A percentile compares a stretch with the other conserved stretches of the same genome.
These are phyloP conservation scores for Aaosphaeria pasadenensis DNA, from an alignment of 2,329 filamentous ascomycete genomes.

Conservation along the genomic window DNA sequence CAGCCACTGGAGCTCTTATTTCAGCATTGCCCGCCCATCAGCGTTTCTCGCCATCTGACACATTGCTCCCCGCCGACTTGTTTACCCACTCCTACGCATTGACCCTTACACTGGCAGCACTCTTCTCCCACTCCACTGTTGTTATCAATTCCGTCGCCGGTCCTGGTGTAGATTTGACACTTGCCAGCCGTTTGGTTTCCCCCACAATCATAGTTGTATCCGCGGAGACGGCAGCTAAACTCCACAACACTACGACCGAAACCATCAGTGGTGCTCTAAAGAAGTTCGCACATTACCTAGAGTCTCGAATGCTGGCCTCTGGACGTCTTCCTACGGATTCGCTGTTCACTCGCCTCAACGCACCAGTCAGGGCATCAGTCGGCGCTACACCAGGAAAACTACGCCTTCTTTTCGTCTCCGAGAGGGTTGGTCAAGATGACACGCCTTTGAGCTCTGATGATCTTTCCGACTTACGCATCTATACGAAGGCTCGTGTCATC, in stretches of 20 bases:
- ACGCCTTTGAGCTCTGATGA: conserved; percentile 65
- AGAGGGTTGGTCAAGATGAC: conserved; percentile 61
- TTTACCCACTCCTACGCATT: conserved; percentile 78
- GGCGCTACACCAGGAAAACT: conserved; percentile 68
- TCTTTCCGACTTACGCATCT: conserved; percentile 78
- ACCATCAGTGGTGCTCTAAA: conserved; percentile 63
- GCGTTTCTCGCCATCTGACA: conserved; percentile 69
- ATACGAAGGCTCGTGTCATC: conserved; percentile 74
- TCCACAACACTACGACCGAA: conserved; percentile 61
- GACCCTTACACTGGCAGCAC: conserved; percentile 73
- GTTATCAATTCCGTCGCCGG: conserved; percentile 87
- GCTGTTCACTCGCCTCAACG: conserved; percentile 60
- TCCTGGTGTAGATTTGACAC: conserved; percentile 64
- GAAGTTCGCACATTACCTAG: conserved; percentile 67
- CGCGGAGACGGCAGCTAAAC: conserved; percentile 66
- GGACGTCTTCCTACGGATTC: conserved; percentile 72
- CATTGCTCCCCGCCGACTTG: conserved; percentile 81
- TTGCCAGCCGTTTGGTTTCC: conserved; percentile 70
- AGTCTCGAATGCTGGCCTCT: conserved; percentile 66
- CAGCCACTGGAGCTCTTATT: conserved; percentile 77
- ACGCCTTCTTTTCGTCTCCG: conserved; percentile 76
- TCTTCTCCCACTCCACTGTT: conserved; percentile 81
- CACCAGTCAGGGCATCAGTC: conserved; percentile 56
- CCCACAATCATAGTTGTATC: conserved; percentile 82
- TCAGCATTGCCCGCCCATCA: conserved; percentile 72